Evolutionary conservation across 2,329 filamentous ascomycete species (phyloP).

Genomic region (Coniochaeta ligniaria): DNA sequence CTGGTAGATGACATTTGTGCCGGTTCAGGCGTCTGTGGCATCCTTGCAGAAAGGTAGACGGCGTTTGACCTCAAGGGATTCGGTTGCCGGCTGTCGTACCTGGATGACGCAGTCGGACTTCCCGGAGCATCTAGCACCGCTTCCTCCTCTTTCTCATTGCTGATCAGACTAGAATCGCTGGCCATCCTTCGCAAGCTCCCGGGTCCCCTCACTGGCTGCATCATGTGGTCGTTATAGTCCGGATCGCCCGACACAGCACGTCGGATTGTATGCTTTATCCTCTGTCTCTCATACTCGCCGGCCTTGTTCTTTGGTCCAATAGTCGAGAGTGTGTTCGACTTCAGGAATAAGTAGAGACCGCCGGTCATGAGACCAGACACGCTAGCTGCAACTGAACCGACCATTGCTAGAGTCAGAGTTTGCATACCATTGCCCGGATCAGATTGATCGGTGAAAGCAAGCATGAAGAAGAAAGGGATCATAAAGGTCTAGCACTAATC

Average conservation of each 20-base stretch:
- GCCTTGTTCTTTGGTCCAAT: conserved; percentile 41
- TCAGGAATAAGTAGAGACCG: conserved; percentile 59
- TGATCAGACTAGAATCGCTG: conserved; percentile 26
- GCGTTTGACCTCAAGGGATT: conserved; percentile 26
- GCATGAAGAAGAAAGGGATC: conserved; percentile 56
- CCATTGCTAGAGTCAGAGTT: conserved; percentile 47
- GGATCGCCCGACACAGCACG: conserved; percentile 14
- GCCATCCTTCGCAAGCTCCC: conserved; percentile 21
- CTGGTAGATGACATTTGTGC: conserved; percentile 18
- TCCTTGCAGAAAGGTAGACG: conserved; percentile 15
- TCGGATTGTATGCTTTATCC: conserved; percentile 35
- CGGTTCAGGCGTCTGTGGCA: conserved; percentile 20
- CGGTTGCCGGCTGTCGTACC: conserved; percentile 13
- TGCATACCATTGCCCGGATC: conserved; percentile 23
- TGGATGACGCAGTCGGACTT: conserved; percentile 9
- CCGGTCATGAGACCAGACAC: conserved; percentile 59
- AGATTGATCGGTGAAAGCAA: conserved; percentile 36
- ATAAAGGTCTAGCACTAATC: conserved; percentile 39
- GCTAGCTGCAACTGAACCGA: conserved; percentile 59
- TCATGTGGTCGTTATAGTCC: conserved; percentile 25
- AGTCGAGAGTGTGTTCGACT: conserved; percentile 52
- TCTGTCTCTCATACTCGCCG: conserved; percentile 37
- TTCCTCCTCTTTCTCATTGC: conserved; percentile 23
- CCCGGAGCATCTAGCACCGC: conserved; percentile 18
- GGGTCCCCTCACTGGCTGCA: conserved; percentile 23